These are phyloP conservation scores for Thermothielavioides terrestris DNA, from an alignment of 495 filamentous ascomycete species.

Conservation along the genomic window DNA sequence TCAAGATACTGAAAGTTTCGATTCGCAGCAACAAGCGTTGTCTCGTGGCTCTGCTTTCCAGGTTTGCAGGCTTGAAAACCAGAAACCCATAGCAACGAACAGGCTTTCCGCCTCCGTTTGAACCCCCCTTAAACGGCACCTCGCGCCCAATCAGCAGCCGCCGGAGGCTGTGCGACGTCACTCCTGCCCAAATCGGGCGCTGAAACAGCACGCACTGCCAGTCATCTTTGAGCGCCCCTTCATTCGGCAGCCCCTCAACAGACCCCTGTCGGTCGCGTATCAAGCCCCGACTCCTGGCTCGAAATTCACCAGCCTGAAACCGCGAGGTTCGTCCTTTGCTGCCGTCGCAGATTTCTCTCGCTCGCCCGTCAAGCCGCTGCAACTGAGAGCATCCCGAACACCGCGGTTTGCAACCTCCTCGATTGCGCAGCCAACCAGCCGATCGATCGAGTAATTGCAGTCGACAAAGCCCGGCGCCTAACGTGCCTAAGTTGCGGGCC, in stretches of 20 bases:
- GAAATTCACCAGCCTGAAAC: constrained; percentile 24
- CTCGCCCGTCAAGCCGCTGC: constrained; percentile 2
- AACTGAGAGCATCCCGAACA: constrained; percentile 11
- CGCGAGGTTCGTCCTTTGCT: constrained; percentile 15
- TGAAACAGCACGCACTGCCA: constrained; percentile 23
- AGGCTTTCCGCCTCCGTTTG: constrained; percentile 8
- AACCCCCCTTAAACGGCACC: constrained; percentile 12
- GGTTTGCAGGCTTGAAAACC: neutral
- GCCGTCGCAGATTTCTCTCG: constrained; percentile 19
- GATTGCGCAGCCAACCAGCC: neutral
- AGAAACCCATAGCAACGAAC: constrained; percentile 4
- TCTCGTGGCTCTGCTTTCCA: no score
- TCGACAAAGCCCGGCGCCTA: constrained; percentile 3
- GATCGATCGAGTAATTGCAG: neutral
- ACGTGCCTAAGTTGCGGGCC: neutral
- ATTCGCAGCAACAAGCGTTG: no score
- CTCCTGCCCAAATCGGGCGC: constrained; percentile 14
- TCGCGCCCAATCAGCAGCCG: constrained; percentile 18
- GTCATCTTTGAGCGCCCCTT: constrained; percentile 24
- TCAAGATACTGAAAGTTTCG: neutral
- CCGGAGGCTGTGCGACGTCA: constrained; percentile 10
- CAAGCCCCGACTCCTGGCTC: constrained; percentile 19
- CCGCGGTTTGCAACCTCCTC: neutral
- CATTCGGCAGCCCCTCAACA: constrained; percentile 16
- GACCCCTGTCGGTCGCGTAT: constrained; percentile 20